phyloP scores from a whole-genome alignment of 169 alveolate species.

The Plasmodium cynomolgi region DNA sequence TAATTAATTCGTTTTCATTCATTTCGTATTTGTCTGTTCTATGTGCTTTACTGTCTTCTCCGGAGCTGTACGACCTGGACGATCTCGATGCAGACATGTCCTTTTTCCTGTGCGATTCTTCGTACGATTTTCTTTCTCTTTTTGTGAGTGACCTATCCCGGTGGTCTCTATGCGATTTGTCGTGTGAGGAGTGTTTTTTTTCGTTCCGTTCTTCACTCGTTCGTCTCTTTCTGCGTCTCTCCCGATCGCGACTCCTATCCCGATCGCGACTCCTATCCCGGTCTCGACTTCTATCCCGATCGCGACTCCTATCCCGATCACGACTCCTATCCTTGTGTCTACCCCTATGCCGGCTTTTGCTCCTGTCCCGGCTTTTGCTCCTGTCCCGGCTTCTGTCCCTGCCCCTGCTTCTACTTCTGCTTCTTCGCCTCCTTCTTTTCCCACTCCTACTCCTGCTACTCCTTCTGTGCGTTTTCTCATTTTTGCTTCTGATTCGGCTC shows the following conservation, averaged over 20 bases:
- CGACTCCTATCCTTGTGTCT: neutral
- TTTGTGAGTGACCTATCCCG: constrained; percentile 30
- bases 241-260: constrained; percentile 14
- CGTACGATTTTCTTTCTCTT: constrained; percentile 8
- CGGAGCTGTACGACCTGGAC: constrained; percentile 13
- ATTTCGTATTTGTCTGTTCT: constrained; percentile 49
- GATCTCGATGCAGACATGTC: constrained; percentile 31
- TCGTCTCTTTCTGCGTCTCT: constrained; percentile 21
- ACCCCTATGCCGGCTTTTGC: neutral
- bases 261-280: constrained; percentile 9
- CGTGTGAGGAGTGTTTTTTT: constrained; percentile 14
- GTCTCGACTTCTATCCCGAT: neutral
- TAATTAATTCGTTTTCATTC: constrained; percentile 78
- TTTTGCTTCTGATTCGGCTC: constrained; percentile 6
- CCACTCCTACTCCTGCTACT: constrained; percentile 51
- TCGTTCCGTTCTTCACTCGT: constrained; percentile 8
- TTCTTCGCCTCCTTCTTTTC: constrained; percentile 14
- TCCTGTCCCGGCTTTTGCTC: constrained; percentile 8
- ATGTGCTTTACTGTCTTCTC: neutral
- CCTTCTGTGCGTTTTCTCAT: constrained; percentile 3
- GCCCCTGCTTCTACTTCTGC: constrained; percentile 5
- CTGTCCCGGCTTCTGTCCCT: constrained; percentile 13
- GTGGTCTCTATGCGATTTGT: constrained; percentile 13
- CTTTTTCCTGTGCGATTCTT: constrained; percentile 14
- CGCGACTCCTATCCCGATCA: neutral